Conservation (phyloP, 441 rosid species). For the Lepidium campestre region DNA sequence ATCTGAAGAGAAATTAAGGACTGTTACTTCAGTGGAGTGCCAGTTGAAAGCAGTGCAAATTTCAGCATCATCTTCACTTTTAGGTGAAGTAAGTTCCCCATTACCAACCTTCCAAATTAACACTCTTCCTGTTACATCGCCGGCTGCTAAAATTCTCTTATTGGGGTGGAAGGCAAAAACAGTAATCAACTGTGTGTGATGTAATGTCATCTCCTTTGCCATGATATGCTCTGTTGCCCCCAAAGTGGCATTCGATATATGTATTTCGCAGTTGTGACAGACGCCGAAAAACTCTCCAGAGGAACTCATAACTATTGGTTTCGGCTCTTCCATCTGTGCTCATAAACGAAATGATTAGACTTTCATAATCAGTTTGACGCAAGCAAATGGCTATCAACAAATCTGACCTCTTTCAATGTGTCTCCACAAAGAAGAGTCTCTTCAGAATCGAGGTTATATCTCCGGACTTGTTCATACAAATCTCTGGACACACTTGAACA, state of each 20-base stretch:
- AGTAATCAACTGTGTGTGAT: constrained; percentile 71
- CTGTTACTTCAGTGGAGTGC: constrained; percentile 76
- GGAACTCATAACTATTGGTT: constrained; percentile 52
- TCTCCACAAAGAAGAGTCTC: constrained; percentile 53
- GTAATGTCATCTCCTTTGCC: constrained; percentile 66
- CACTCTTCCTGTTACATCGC: constrained; percentile 92
- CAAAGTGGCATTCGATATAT: too few relatives aligned
- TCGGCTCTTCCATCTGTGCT: too few relatives aligned
- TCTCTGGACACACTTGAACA: too few relatives aligned
- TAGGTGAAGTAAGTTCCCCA: constrained; percentile 43
- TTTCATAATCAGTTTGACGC: too few relatives aligned
- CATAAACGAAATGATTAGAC: too few relatives aligned
- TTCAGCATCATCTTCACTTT: constrained; percentile 90
- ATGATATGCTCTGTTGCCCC: too few relatives aligned
- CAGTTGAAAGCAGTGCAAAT: constrained; percentile 96
- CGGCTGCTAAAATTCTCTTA: constrained; percentile 77
- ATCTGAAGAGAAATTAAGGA: constrained; percentile 83
- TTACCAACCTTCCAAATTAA: constrained; percentile 85
- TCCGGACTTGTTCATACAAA: too few relatives aligned
- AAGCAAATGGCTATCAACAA: too few relatives aligned
- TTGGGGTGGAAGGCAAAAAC: constrained; percentile 81
- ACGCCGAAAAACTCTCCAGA: constrained; percentile 69
- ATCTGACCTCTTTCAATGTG: constrained; percentile 69
- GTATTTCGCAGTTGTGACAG: constrained; percentile 45
- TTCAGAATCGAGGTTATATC: constrained; percentile 68